phyloP scores from a whole-genome alignment of 1,284 basidiomycete species.

The Golubevia sp. region DNA sequence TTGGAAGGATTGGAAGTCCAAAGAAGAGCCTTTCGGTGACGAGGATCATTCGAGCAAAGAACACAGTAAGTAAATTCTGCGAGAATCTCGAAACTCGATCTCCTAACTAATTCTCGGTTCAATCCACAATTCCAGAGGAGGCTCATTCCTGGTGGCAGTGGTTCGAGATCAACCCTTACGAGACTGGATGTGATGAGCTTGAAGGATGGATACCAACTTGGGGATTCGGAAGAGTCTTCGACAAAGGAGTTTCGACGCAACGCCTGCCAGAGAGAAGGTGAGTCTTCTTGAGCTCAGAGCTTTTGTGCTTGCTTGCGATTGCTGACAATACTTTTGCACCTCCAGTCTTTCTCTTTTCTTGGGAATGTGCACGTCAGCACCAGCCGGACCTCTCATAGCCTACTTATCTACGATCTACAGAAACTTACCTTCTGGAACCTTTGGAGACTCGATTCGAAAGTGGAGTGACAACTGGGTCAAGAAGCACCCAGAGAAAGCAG shows the following conservation, averaged over 20 bases:
- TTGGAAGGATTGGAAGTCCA: constrained; percentile 29
- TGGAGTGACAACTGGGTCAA: constrained; percentile 10
- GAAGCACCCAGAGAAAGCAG: constrained; percentile 10
- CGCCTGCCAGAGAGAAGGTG: constrained; percentile 13
- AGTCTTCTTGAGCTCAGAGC: constrained; percentile 33
- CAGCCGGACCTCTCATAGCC: constrained; percentile 39
- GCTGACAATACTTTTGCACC: no score
- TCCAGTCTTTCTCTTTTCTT: constrained; percentile 47
- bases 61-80: constrained; percentile 1
- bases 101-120: not conserved
- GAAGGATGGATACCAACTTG: constrained; percentile 61
- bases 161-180: constrained; percentile 59
- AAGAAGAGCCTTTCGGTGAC: constrained; percentile 15
- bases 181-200: constrained; percentile 55
- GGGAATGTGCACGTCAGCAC: constrained; percentile 59
- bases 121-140: constrained; percentile 1
- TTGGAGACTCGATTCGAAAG: constrained; percentile 5
- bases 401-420: constrained; percentile 17
- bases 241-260: constrained; percentile 5
- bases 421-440: not conserved
- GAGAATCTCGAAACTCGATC: constrained; percentile 4
- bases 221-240: constrained; percentile 52
- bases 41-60: constrained; percentile 20
- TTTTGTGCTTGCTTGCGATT: constrained; percentile 30
- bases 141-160: constrained; percentile 48